A percentile compares a stretch with the other conserved stretches of the same genome.
phyloP scores from a whole-genome alignment of 1,139 yeast species.

The Kodamaea ohmeri region DNA sequence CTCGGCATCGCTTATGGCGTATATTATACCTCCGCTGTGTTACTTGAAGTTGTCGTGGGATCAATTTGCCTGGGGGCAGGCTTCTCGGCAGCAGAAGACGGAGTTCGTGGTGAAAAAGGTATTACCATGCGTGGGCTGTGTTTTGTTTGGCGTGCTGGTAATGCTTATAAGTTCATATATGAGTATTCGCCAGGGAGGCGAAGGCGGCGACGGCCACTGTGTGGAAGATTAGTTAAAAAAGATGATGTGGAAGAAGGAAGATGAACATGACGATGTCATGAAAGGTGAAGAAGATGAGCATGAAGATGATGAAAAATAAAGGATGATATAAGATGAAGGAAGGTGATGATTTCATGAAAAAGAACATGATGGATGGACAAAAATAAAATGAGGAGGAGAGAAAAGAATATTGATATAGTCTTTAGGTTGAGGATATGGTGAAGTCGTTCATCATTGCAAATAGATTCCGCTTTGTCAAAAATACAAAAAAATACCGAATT shows the following conservation, averaged over 20 bases:
- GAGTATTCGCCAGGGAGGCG: constrained; percentile 47
- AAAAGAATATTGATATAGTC: too few relatives aligned
- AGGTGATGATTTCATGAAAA: too few relatives aligned
- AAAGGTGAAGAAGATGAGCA: neutral
- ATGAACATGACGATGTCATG: neutral
- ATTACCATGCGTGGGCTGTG: constrained; percentile 59
- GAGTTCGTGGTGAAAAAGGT: constrained; percentile 31
- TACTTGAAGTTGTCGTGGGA: constrained; percentile 63
- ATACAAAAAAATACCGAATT: too few relatives aligned
- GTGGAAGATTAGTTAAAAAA: constrained; percentile 28
- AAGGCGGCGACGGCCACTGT: constrained; percentile 35
- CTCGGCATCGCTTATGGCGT: constrained; percentile 90
- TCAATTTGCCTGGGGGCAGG: constrained; percentile 36
- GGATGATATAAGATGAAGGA: too few relatives aligned
- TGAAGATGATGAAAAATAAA: too few relatives aligned
- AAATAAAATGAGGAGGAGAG: too few relatives aligned
- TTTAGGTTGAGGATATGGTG: too few relatives aligned
- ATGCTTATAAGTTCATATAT: constrained; percentile 78
- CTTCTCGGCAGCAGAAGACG: constrained; percentile 31
- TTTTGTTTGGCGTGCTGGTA: constrained; percentile 68
- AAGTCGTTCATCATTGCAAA: too few relatives aligned
- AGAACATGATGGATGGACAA: too few relatives aligned
- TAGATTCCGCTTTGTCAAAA: too few relatives aligned
- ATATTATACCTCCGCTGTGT: constrained; percentile 85
- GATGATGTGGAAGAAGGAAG: neutral